Percentiles rank a stretch among this genome's conserved stretches.
phyloP scores from a whole-genome alignment of 2,329 filamentous ascomycete genomes.

The Epichloe uncinata region DNA sequence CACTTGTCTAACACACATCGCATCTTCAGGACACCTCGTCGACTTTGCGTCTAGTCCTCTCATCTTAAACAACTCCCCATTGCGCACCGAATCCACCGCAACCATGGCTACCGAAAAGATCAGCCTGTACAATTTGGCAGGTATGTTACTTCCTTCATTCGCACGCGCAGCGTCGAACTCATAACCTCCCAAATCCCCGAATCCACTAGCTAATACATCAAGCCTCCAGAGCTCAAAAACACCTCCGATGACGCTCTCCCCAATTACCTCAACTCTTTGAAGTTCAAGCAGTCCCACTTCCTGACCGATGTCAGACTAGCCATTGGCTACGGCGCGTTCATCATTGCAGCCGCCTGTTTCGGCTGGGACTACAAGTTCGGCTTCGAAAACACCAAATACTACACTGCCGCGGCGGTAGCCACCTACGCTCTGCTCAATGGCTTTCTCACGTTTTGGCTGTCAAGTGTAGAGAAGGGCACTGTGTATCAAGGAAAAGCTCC shows the following conservation, averaged over 20 bases:
- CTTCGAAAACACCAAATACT: conserved; percentile 74
- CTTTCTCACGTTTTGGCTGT: conserved; percentile 71
- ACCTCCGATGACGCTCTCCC: conserved; percentile 89
- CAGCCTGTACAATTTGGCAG: conserved; percentile 53
- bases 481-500: conserved; percentile 64
- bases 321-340: conserved; percentile 72
- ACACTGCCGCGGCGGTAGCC: conserved; percentile 65
- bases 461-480: conserved; percentile 64
- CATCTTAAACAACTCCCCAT: background rate
- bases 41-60: background rate
- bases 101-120: conserved; percentile 39
- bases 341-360: conserved; percentile 72
- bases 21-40: conserved; percentile 2
- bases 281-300: conserved; percentile 68
- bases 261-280: conserved; percentile 82
- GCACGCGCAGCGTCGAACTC: background rate
- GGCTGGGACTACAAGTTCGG: conserved; percentile 83
- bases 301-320: conserved; percentile 71
- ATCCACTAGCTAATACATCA: background rate
- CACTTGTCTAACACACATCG: background rate
- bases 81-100: conserved; percentile 2
- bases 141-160: conserved; percentile 22
- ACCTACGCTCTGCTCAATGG: conserved; percentile 70
- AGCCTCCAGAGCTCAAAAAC: conserved; percentile 72
- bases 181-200: background rate